phyloP scores from a whole-genome alignment of 2,329 filamentous ascomycete genomes.

The Ophiosphaerella korrae region DNA sequence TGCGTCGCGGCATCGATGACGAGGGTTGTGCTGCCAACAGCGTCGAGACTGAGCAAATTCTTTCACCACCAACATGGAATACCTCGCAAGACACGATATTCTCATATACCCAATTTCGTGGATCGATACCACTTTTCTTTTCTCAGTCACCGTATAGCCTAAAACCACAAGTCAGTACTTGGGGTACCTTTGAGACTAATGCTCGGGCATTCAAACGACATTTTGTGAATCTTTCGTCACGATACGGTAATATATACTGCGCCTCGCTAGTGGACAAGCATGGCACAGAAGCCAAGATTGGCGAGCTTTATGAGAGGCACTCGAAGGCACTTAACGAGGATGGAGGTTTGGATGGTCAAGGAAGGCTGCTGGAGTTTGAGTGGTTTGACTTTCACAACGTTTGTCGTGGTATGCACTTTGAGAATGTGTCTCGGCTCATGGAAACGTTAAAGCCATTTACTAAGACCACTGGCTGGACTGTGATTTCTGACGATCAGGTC shows the following conservation, averaged over 20 bases:
- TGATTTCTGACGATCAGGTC: constrained; percentile 54
- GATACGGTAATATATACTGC: constrained; percentile 78
- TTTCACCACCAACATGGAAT: constrained; percentile 73
- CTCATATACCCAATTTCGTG: constrained; percentile 85
- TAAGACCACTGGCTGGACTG: constrained; percentile 72
- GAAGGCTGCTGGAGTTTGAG: constrained; percentile 69
- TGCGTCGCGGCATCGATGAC: constrained; percentile 88
- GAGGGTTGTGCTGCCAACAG: constrained; percentile 86
- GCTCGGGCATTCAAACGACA: constrained; percentile 78
- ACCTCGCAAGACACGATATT: constrained; percentile 64
- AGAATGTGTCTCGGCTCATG: constrained; percentile 85
- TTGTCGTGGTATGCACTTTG: constrained; percentile 96
- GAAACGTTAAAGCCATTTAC: constrained; percentile 71
- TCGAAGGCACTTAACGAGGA: constrained; percentile 68
- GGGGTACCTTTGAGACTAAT: constrained; percentile 81
- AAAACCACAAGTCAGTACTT: constrained; percentile 81
- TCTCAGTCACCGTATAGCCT: constrained; percentile 93
- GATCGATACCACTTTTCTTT: constrained; percentile 93
- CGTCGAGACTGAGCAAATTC: constrained; percentile 93
- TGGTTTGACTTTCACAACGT: constrained; percentile 98
- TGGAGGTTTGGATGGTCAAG: constrained; percentile 56
- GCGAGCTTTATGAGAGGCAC: constrained; percentile 74
- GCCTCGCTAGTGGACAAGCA: constrained; percentile 90
- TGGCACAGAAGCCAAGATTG: constrained; percentile 79
- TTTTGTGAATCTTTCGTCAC: constrained; percentile 69